Percentiles rank a stretch among this genome's conserved stretches.
Evolutionary conservation across 1,284 basidiomycete species (phyloP).

Genomic region (Ustilago curta): DNA sequence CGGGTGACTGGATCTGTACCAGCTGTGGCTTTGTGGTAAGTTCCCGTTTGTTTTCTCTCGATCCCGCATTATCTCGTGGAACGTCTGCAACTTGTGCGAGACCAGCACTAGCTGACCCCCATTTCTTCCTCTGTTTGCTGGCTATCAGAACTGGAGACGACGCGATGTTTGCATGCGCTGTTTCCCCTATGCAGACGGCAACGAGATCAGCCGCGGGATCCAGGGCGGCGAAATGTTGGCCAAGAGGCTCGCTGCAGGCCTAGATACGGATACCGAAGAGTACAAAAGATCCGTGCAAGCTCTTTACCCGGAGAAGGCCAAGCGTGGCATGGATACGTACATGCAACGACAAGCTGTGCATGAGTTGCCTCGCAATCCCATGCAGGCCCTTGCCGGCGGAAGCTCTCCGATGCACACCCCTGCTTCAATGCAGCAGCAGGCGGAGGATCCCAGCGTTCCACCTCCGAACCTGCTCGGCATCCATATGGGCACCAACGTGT

Average conservation of each 20-base stretch:
- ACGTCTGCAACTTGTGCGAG: neutral
- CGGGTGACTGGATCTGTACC: constrained; percentile 88
- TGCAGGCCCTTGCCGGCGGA: constrained; percentile 14
- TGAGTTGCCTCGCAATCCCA: constrained; percentile 20
- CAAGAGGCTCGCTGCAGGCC: constrained; percentile 42
- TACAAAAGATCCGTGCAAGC: constrained; percentile 37
- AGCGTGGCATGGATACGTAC: constrained; percentile 8
- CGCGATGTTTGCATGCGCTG: constrained; percentile 89
- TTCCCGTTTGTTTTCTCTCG: no score
- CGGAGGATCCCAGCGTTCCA: neutral
- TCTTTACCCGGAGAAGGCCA: constrained; percentile 30
- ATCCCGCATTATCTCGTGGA: no score
- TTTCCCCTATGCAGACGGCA: constrained; percentile 74
- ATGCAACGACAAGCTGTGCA: constrained; percentile 15
- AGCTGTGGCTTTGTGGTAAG: constrained; percentile 73
- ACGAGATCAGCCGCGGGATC: constrained; percentile 45
- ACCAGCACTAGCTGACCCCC: neutral
- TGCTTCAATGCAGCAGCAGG: neutral
- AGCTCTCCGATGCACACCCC: neutral
- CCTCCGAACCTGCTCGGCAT: constrained; percentile 29
- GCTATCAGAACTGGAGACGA: constrained; percentile 77
- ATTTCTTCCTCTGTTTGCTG: neutral
- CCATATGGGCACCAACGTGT: constrained; percentile 7
- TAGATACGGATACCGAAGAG: constrained; percentile 42
- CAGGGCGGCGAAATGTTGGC: constrained; percentile 44